phyloP scores from a whole-genome alignment of 2,329 filamentous ascomycete genomes.

The Scopulariopsis brevicaulis region DNA sequence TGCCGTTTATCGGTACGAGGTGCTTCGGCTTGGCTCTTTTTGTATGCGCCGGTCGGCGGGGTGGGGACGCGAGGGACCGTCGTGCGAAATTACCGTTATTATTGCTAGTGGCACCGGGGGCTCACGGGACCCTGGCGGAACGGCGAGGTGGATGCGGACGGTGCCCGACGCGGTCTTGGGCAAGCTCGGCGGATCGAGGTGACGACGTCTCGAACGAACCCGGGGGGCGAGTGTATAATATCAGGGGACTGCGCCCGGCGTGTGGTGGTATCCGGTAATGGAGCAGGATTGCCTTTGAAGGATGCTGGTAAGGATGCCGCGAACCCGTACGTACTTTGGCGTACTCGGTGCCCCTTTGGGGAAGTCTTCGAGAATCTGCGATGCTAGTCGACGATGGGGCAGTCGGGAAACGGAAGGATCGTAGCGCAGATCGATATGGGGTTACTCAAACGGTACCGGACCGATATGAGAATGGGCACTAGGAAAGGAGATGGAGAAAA shows the following conservation, averaged over 20 bases:
- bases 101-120: not conserved
- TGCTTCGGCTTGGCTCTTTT: not conserved
- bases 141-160: not conserved
- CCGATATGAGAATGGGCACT: not conserved
- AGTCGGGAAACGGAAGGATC: not conserved
- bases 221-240: not conserved
- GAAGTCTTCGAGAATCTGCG: not conserved
- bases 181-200: not conserved
- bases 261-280: not conserved
- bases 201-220: not conserved
- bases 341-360: not conserved
- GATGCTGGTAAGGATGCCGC: not conserved
- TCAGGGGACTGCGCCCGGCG: not conserved
- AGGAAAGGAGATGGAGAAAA: not conserved
- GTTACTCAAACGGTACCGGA: not conserved
- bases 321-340: not conserved
- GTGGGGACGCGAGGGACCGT: not conserved
- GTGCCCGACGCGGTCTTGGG: not conserved
- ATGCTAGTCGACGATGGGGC: not conserved
- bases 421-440: not conserved
- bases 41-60: not conserved
- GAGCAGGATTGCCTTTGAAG: not conserved
- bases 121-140: constrained; percentile 2
- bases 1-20: not conserved
- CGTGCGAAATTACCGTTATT: constrained; percentile 2